Evolutionary conservation across 768 basidiomycete genomes (phyloP).

Genomic region (Mycena pura): DNA sequence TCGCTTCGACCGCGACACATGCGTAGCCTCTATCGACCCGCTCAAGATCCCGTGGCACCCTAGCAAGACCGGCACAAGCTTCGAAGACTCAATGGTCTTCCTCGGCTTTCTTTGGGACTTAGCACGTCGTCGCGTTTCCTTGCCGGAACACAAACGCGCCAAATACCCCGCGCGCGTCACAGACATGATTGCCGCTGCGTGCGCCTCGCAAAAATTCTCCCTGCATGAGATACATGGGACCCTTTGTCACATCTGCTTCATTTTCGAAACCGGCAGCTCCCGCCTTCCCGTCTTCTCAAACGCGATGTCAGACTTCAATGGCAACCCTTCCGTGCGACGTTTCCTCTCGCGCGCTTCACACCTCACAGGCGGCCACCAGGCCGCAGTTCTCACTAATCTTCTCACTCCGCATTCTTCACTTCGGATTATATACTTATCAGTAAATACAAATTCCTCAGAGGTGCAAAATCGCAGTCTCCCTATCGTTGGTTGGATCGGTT

Average conservation of each 20-base stretch:
- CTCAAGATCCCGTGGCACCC: constrained; percentile 36
- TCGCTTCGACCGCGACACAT: constrained; percentile 18
- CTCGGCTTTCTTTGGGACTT: constrained; percentile 41
- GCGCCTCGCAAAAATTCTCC: background rate
- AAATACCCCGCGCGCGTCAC: constrained; percentile 26
- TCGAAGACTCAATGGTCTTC: constrained; percentile 25
- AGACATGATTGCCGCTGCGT: background rate
- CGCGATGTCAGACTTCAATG: background rate
- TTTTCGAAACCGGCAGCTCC: background rate
- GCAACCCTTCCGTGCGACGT: background rate
- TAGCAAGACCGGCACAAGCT: constrained; percentile 28
- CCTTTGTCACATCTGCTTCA: background rate
- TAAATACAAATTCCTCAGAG: too few species aligned
- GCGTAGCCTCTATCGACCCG: constrained; percentile 11
- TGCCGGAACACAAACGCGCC: constrained; percentile 33
- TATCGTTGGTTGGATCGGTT: too few species aligned
- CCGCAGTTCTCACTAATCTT: too few species aligned
- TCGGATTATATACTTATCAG: too few species aligned
- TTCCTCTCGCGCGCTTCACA: too few species aligned
- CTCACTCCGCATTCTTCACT: too few species aligned
- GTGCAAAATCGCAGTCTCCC: too few species aligned
- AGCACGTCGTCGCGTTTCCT: constrained; percentile 23
- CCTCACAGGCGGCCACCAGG: too few species aligned
- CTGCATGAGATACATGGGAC: background rate
- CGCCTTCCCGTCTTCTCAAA: background rate